Evolutionary conservation across 345 rosid species (phyloP), one percentile per base, ranked within the genome.

Genomic region (Eucalyptus camaldulensis): DNA sequence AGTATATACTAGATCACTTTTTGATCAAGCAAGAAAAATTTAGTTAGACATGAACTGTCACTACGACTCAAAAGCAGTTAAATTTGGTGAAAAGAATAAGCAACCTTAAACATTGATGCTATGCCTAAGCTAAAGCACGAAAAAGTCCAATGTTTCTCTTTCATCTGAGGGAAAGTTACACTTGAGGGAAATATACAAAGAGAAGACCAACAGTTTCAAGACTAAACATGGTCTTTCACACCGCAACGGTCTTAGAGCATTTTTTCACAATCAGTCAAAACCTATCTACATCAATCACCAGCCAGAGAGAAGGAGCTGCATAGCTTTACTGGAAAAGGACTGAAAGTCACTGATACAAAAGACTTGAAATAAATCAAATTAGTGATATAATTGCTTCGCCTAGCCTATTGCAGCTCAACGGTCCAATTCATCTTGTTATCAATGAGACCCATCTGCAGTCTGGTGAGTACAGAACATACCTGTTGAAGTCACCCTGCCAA

Each of bases 341-440:
- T 53, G 56, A 19, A 53, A 53, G 24, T 53, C 56, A 53, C 56
- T 53, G 56, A 53, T 53, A 50, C 56, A 53, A 19, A 53, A 53
- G 56, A 53, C 56, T 53, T 19, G 10, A 53, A 53, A 53, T 53
- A 53, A 53, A 19, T 53, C 24, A 53, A 19, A 53, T 53, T 24
- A 85, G 86, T 27, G 43, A 50, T 31, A 14, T 27, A 13, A 49
- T 86, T 49, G 37, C 53, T 29, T 51, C 40, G 2, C 56, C 43
- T 47, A 49, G 47, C 49, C 72, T n/a, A 91, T n/a, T 90, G 92
- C 86, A 96, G 92, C 94, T 94, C 94, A 13, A 94, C 53, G 65
- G 98, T 96, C 99, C 99, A 97, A 21, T 94, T 93, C 99, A 96
- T 94, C 91, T 92, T 92, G 94, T 97, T 99, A 65, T 95, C 97